phyloP scores from a whole-genome alignment of 177 flowering plant species.

The Vitis hybrid region DNA sequence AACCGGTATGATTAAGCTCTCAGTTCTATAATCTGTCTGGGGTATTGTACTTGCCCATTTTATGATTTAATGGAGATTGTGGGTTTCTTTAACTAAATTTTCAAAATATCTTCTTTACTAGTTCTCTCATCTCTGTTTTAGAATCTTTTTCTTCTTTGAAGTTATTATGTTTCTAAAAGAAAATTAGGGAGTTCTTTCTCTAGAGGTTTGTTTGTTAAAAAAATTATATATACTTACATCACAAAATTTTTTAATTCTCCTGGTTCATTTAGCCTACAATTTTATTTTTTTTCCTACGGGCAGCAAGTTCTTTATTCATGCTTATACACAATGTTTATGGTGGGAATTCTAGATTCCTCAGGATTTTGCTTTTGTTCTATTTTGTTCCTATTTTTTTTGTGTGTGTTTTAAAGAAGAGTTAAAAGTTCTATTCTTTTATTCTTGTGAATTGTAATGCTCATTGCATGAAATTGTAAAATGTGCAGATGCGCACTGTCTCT shows the following conservation, averaged over 20 bases:
- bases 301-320: neutral
- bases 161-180: neutral
- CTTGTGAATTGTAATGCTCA: neutral
- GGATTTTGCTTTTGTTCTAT: neutral
- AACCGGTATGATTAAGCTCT: constrained; percentile 60
- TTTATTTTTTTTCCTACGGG: no score
- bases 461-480: constrained; percentile 3
- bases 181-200: neutral
- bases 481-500: constrained; percentile 81
- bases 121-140: neutral
- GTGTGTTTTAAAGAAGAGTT: neutral
- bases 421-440: neutral
- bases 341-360: neutral
- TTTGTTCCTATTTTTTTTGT: neutral
- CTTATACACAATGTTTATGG: neutral
- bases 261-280: no score
- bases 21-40: neutral
- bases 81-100: neutral
- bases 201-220: no score
- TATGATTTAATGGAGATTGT: neutral
- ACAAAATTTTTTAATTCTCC: no score
- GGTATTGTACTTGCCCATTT: neutral
- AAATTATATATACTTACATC: no score
- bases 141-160: neutral
- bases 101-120: neutral